Base-by-base conservation (phyloP, 305 asterid genomes). In the Fraxinus velutina region DNA sequence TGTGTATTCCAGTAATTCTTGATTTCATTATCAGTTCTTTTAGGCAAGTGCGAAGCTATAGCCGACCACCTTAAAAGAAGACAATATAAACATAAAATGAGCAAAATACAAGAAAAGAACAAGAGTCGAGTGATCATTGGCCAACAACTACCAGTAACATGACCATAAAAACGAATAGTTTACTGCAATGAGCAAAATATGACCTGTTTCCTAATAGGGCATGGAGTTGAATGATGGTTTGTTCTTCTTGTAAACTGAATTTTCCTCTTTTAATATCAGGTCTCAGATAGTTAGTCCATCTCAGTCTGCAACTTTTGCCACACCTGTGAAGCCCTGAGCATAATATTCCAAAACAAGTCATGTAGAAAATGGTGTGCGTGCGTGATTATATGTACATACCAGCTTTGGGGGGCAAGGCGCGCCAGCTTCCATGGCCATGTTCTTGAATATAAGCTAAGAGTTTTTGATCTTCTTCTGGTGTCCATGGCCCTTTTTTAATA, bases 401-500 rank as follows among this genome's bases (percentile, higher is more conserved):
- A 10, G 55, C 55, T 12, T 44, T 44, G 55, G 55, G 5, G 17
- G 55, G 50, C 55, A 44, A 10, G 55, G 55, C n/a, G 55, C 55
- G 5, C 55, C 55, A 44, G 55, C 55, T 12, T 44, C 55, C 55
- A 12, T 44, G 55, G 55, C 55, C 55, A 44, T 44, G 55, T 44
- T 44, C 55, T 44, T 44, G 55, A 44, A 44, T 44, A 44, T 44
- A 44, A 44, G 55, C 55, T 44, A 44, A 2, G 17, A 44, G 55
- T 44, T 44, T 44, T 3, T 44, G n/a, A 44, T 44, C 55, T 44
- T 44, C 17, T 44, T 44, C 55, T 12, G 55, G 55, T 44, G 55
- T 88, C 91, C 91, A 88, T 1, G 90, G 91, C 8, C 91, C 90
- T 57, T 88, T 88, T 84, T 87, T 88, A 82, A 86, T 24, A 81